phyloP scores from a whole-genome alignment of 1,139 yeast genomes.

The Yamadazyma jaroonii region DNA sequence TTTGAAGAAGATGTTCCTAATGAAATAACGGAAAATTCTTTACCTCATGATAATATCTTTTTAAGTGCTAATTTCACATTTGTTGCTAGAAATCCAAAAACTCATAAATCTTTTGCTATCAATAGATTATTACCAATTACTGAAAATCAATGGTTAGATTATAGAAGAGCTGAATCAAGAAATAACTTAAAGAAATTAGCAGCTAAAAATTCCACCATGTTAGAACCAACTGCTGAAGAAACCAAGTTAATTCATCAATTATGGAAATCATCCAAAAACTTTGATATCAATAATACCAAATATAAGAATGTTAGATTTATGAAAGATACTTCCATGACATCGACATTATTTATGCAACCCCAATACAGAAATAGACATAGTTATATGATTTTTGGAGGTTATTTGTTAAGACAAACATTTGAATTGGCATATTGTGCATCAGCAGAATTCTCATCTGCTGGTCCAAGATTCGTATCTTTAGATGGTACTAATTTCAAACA shows the following conservation, averaged over 20 bases:
- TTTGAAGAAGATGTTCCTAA: conserved; percentile 51
- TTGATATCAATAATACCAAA: conserved; percentile 23
- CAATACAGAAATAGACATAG: conserved; percentile 93
- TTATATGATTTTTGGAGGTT: conserved; percentile 93
- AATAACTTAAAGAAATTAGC: conserved; percentile 79
- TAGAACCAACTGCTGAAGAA: conserved; percentile 72
- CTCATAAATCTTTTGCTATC: conserved; percentile 83
- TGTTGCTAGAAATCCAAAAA: conserved; percentile 89
- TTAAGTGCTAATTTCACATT: conserved; percentile 89
- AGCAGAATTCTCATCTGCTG: conserved; percentile 79
- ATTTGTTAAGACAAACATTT: conserved; percentile 84
- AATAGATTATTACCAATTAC: conserved; percentile 73
- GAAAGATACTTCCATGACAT: conserved; percentile 67
- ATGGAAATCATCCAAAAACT: conserved; percentile 61
- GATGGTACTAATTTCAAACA: conserved; percentile 90
- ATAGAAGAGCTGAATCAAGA: conserved; percentile 84
- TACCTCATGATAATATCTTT: conserved; percentile 49
- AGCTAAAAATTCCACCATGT: conserved; percentile 59
- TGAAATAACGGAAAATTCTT: conserved; percentile 43
- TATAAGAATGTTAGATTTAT: conserved; percentile 54
- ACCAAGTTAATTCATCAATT: conserved; percentile 70
- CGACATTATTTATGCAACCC: conserved; percentile 91
- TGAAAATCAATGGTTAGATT: conserved; percentile 77
- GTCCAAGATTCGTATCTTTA: conserved; percentile 84
- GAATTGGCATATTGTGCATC: conserved; percentile 92